These are phyloP conservation scores for Naganishia kalamii DNA, from an alignment of 768 basidiomycete species.

Conservation along the genomic window DNA sequence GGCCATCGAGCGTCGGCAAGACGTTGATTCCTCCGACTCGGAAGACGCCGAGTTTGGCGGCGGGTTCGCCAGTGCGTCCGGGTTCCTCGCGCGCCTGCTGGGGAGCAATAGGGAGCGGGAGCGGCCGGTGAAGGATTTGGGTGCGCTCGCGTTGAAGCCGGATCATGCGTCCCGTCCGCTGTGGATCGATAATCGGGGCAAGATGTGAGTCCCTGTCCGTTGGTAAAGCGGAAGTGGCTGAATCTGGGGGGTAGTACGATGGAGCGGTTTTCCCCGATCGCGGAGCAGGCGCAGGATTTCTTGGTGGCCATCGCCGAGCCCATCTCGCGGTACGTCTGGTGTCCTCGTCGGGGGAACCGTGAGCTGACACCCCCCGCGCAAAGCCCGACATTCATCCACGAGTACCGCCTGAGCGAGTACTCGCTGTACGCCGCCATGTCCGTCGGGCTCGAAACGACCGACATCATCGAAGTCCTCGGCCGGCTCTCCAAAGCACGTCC, in stretches of 20 bases:
- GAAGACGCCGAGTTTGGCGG: slow-evolving; percentile 2
- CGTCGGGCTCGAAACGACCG: slow-evolving; percentile 92
- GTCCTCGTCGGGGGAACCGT: not conserved
- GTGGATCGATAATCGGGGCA: slow-evolving; percentile 63
- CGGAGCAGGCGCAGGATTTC: slow-evolving; percentile 97
- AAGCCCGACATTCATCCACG: slow-evolving; percentile 95
- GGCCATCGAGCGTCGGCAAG: slow-evolving; percentile 5
- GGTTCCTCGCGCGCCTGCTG: slow-evolving; percentile 14
- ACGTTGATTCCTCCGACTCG: not conserved
- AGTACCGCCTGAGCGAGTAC: slow-evolving; percentile 97
- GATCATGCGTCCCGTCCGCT: slow-evolving; percentile 89
- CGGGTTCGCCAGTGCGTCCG: slow-evolving; percentile 4
- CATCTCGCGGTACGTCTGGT: slow-evolving; percentile 71
- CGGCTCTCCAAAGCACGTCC: slow-evolving; percentile 48
- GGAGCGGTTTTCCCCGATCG: slow-evolving; percentile 94
- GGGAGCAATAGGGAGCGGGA: slow-evolving; percentile 3
- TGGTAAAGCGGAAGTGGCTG: slow-evolving; percentile 34
- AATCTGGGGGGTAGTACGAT: slow-evolving; percentile 80
- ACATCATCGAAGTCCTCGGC: slow-evolving; percentile 83
- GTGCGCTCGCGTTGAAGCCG: slow-evolving; percentile 68
- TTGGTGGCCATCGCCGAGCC: slow-evolving; percentile 96
- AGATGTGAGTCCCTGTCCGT: slow-evolving; percentile 35
- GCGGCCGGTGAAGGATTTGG: slow-evolving; percentile 38
- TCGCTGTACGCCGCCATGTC: slow-evolving; percentile 98
- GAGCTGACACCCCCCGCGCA: slow-evolving; percentile 14